Evolutionary conservation across 371 early-diverging fungal species (phyloP), one percentile per base, ranked within the genome.

Genomic region (Vairimorpha necatrix): DNA sequence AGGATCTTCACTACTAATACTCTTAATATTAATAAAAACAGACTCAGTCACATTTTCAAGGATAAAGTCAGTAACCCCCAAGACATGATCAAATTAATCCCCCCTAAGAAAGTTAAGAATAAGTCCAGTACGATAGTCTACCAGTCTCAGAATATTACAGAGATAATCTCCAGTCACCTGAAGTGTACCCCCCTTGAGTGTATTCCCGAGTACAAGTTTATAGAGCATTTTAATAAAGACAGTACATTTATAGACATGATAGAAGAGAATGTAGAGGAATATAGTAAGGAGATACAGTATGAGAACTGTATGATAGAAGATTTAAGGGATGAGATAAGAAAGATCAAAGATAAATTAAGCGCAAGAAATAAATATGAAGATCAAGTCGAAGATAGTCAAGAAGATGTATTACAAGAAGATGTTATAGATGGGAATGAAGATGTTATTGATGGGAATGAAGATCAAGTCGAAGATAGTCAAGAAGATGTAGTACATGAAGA

Each of bases 61-160:
- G 32, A 93, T 92, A 50, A 85, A 11, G 92, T 94, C 0, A 96
- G 96, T n/a, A 97, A 97, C 81, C 92, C 94, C 0, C 88, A 89
- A 39, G 96, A 97, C 67, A 89, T 93, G 53, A 82, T 97, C 6
- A 87, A 88, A 47, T 91, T 95, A 78, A 88, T 88, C 4, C 4
- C 50, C 4, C 50, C 14, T 69, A 87, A 91, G 74, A 81, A 74
- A 54, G 67, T 46, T 67, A 66, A 32, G 69, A 67, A 53, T 7
- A 39, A 69, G 18, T 20, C 67, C 1, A 34, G 75, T 16, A 11
- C 38, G 34, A 71, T 54, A 14, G 32, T 38, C 2, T 33, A 33
- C 14, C 26, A 74, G 42, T 33, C 18, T 22, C 60, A 62, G 46
- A 69, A 67, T 22, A 77, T 77, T 38, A 13, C 33, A 20, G 67